Base-by-base conservation (phyloP, 257 asterid species). In the Haberlea rhodopensis region DNA sequence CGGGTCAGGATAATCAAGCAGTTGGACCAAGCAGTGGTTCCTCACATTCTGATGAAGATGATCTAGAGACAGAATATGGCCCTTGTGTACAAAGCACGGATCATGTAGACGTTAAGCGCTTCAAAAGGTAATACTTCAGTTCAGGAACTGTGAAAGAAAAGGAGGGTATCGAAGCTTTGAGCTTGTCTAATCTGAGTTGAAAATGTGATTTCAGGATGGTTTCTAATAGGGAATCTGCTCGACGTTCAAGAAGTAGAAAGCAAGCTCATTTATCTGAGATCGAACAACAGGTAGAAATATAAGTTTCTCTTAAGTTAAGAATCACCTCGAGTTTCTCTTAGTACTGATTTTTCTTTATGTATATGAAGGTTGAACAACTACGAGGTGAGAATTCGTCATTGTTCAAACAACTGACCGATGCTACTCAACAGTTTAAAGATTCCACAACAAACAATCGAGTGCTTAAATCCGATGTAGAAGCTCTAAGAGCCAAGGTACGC, bases 381-480 rank as follows among this genome's bases (percentile, higher is more conserved):
- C 75, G 80, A 62, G 88, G 86, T 20, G 96, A 92, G 76, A 80
- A 80, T 55, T 75, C 80, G 3, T 34, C 88, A 3, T 56, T 84
- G 85, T 84, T 77, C 76, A 82, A 85, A 70, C 94, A 85, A 34
- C 87, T 92, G 11, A 60, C 81, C 0, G 85, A 78, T 70, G 96
- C 94, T 48, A 60, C 82, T 21, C 97, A 85, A 31, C 89, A 80
- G 49, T 89, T 80, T 68, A 89, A 85, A 74, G 97, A 87, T 27
- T 71, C 98, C 13, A 77, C 82, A 1, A 92, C 95, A 0, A 89
- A 92, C 70, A 85, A 92, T 61, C 81, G 97, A 51, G 97, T 92
- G 69, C 91, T 92, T 53, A 82, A 88, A 72, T 87, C 97, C 1
- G 91, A 89, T 11, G 98, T 92, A 6, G 97, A 89, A 80, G 98